Evolutionary conservation across 208 protist genomes (phyloP).

Genomic region (Crithidia mellificae): DNA sequence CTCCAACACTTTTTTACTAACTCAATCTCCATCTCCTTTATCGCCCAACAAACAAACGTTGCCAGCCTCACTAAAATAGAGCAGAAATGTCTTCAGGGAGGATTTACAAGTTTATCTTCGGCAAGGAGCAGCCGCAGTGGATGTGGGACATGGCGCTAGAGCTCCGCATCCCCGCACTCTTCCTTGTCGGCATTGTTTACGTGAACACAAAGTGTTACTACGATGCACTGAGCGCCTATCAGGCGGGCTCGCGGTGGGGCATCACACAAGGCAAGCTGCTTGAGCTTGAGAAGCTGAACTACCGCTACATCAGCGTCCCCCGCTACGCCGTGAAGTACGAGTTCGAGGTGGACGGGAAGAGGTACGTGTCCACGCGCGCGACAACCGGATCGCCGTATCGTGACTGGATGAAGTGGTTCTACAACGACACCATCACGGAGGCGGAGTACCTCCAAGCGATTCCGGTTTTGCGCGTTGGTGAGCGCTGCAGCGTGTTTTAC

Average conservation of each 20-base stretch:
- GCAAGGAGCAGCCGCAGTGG: constrained; percentile 83
- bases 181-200: constrained; percentile 60
- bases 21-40: too few relatives aligned
- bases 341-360: constrained; percentile 82
- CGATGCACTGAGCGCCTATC: constrained; percentile 67
- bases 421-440: constrained; percentile 89
- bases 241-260: constrained; percentile 68
- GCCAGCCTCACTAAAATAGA: too few relatives aligned
- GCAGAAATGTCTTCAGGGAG: constrained; percentile 57
- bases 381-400: constrained; percentile 86
- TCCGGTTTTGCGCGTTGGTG: constrained; percentile 77
- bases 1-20: too few relatives aligned
- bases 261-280: constrained; percentile 77
- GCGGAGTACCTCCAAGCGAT: constrained; percentile 89
- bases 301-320: constrained; percentile 84
- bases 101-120: constrained; percentile 69
- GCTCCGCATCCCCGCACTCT: constrained; percentile 72
- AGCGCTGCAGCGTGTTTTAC: constrained; percentile 86
- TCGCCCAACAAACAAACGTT: too few relatives aligned
- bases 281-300: constrained; percentile 86
- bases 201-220: constrained; percentile 85
- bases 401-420: constrained; percentile 75
- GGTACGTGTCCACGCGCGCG: constrained; percentile 72
- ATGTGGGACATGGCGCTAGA: constrained; percentile 88
- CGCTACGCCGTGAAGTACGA: constrained; percentile 85